These are phyloP conservation scores for Aspergillus sp. DNA, from an alignment of 2,329 filamentous ascomycete genomes.

Conservation along the genomic window DNA sequence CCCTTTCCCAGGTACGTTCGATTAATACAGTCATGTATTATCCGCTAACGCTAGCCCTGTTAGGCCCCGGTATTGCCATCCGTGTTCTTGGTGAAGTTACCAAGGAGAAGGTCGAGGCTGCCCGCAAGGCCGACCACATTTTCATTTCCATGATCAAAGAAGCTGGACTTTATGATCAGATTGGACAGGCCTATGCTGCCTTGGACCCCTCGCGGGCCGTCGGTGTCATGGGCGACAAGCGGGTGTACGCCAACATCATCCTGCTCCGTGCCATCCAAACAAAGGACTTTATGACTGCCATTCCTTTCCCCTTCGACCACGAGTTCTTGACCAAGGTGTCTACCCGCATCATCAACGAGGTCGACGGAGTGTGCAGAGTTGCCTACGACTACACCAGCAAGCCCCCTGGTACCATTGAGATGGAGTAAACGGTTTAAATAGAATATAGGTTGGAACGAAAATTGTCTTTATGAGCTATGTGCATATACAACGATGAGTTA, in stretches of 20 bases:
- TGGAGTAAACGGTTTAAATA: conserved; percentile 52
- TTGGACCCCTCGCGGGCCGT: conserved; percentile 62
- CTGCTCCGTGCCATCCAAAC: conserved; percentile 58
- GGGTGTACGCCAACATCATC: conserved; percentile 61
- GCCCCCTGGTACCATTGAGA: conserved; percentile 68
- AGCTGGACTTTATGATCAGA: conserved; percentile 49
- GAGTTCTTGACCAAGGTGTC: conserved; percentile 62
- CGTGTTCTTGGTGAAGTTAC: conserved; percentile 83
- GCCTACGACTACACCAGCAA: conserved; percentile 53
- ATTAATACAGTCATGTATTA: too few relatives aligned
- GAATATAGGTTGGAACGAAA: too few relatives aligned
- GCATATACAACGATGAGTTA: too few relatives aligned
- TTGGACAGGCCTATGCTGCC: conserved; percentile 67
- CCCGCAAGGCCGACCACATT: conserved; percentile 43
- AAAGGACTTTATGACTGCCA: conserved; percentile 70
- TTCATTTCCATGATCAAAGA: conserved; percentile 43
- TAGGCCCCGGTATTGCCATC: conserved; percentile 63
- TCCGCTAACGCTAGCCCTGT: too few relatives aligned
- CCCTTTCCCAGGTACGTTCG: conserved; percentile 49
- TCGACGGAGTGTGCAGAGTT: conserved; percentile 50
- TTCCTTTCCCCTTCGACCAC: conserved; percentile 63
- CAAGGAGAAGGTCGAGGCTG: conserved; percentile 71
- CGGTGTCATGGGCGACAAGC: conserved; percentile 57
- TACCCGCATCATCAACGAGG: conserved; percentile 69
- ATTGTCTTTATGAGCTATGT: too few relatives aligned